phyloP scores from a whole-genome alignment of 202 grass and related monocot species.

The Elaeis oleifera region DNA sequence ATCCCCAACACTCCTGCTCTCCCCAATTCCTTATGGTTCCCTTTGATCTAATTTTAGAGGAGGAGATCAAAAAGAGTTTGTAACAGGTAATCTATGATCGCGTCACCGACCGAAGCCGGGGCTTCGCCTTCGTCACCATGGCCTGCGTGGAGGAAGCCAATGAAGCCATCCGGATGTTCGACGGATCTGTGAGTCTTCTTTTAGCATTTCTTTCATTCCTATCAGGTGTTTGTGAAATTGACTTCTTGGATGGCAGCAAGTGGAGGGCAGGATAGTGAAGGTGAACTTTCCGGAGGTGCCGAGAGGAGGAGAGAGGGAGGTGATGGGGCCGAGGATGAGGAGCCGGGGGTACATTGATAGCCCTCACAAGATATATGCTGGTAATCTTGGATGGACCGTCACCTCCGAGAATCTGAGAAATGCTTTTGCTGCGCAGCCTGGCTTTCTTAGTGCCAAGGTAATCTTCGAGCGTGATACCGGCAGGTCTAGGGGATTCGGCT shows the following conservation, averaged over 20 bases:
- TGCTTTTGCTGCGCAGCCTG: conserved; percentile 41
- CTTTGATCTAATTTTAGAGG: no score
- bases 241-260: conserved; percentile 27
- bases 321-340: conserved; percentile 25
- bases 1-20: not conserved
- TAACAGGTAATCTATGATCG: conserved; percentile 70
- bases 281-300: conserved; percentile 93
- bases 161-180: conserved; percentile 75
- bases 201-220: not conserved
- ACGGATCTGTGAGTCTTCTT: conserved; percentile 52
- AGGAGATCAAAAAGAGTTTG: not conserved
- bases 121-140: conserved; percentile 92
- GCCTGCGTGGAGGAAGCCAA: conserved; percentile 45
- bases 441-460: conserved; percentile 57
- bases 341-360: conserved; percentile 42
- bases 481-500: conserved; percentile 70
- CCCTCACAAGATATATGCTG: conserved; percentile 73
- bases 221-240: conserved; percentile 3
- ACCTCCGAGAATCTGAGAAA: conserved; percentile 43
- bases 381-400: conserved; percentile 82
- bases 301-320: conserved; percentile 64
- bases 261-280: conserved; percentile 55
- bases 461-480: conserved; percentile 66
- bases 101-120: conserved; percentile 69
- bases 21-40: not conserved